A percentile compares a stretch with the other conserved stretches of the same genome.
Evolutionary conservation across 768 basidiomycete species (phyloP).

Genomic region (Trametes cingulata): DNA sequence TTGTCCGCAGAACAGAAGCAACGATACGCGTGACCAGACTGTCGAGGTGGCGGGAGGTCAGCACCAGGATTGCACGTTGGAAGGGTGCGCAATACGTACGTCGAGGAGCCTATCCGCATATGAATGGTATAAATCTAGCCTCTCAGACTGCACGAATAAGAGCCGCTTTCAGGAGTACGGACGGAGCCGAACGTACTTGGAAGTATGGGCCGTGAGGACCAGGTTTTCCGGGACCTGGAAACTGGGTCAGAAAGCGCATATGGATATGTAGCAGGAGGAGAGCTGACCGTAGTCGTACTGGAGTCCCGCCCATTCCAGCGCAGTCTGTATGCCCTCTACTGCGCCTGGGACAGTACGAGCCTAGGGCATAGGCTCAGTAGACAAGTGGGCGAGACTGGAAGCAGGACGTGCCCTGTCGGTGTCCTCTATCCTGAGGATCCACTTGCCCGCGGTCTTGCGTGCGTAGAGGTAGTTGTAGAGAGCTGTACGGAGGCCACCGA

Average conservation of each 20-base stretch:
- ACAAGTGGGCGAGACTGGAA: neutral
- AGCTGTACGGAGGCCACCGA: conserved; percentile 93
- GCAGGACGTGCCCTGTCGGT: conserved; percentile 80
- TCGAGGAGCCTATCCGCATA: conserved; percentile 77
- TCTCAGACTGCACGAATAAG: conserved; percentile 64
- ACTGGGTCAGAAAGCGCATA: neutral
- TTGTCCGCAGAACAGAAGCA: conserved; percentile 88
- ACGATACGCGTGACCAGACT: conserved; percentile 90
- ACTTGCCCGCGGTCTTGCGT: conserved; percentile 78
- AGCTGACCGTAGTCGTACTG: conserved; percentile 85
- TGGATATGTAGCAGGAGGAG: neutral
- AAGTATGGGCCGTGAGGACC: conserved; percentile 85
- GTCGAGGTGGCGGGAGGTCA: neutral
- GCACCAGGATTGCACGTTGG: neutral
- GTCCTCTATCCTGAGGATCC: conserved; percentile 93
- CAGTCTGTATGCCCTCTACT: conserved; percentile 74
- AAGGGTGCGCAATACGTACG: conserved; percentile 43
- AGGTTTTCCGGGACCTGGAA: conserved; percentile 70
- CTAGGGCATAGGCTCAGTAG: conserved; percentile 42
- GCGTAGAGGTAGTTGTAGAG: conserved; percentile 91
- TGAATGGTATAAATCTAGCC: conserved; percentile 78
- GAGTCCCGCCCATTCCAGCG: conserved; percentile 88
- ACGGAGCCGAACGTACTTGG: conserved; percentile 51
- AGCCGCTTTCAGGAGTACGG: neutral
- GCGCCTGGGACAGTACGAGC: conserved; percentile 79